Evolutionary conservation across 345 rosid genomes (phyloP).

Genomic region (Aegle marmelos): DNA sequence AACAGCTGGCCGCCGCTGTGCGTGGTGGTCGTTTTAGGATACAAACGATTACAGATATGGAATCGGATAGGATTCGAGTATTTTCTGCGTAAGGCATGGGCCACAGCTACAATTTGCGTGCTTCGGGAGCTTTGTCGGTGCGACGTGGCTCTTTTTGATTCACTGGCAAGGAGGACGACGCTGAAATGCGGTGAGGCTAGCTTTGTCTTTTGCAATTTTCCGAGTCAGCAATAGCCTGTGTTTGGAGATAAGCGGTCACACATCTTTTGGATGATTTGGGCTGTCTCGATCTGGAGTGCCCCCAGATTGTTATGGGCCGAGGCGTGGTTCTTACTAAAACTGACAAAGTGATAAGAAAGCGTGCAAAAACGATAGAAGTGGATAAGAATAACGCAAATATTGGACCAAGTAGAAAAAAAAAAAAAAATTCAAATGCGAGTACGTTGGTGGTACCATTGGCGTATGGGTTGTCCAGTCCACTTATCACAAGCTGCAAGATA

Average conservation of each 20-base stretch:
- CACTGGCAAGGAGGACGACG: not conserved
- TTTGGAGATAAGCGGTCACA: not conserved
- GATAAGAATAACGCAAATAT: not conserved
- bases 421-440: not conserved
- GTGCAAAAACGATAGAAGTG: not conserved
- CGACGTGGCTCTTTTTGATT: not conserved
- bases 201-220: too few species aligned
- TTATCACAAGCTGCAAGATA: not conserved
- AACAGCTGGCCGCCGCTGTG: not conserved
- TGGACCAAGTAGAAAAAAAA: not conserved
- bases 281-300: not conserved
- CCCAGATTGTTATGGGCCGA: not conserved
- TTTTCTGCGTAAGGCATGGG: slow-evolving; percentile 24
- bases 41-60: not conserved
- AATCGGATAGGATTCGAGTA: slow-evolving; percentile 16
- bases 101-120: not conserved
- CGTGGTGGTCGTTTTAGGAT: not conserved
- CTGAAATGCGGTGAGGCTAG: not conserved
- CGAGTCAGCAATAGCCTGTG: not conserved
- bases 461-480: not conserved
- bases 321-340: not conserved
- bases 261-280: not conserved
- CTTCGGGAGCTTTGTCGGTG: not conserved
- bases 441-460: not conserved
- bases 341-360: not conserved